A percentile compares a stretch with the other conserved stretches of the same genome.
These are phyloP conservation scores for Lipomyces orientalis DNA, from an alignment of 805 yeast species.

Conservation along the genomic window DNA sequence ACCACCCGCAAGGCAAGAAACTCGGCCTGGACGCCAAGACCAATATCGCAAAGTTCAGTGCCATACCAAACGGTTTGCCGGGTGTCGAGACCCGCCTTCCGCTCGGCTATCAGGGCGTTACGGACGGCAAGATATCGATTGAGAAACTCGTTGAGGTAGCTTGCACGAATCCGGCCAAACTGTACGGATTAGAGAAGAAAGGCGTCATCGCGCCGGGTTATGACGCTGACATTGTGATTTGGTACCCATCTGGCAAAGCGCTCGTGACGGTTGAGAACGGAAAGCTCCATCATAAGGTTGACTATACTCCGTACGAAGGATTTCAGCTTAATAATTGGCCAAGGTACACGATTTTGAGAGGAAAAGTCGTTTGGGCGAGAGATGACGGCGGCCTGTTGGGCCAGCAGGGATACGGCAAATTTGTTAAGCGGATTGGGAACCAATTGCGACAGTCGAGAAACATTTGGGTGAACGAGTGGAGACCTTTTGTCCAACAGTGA, in stretches of 20 bases:
- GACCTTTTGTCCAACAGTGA: slow-evolving; percentile 20
- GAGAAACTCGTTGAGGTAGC: slow-evolving; percentile 54
- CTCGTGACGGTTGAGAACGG: slow-evolving; percentile 45
- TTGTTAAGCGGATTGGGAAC: slow-evolving; percentile 33
- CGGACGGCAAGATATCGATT: slow-evolving; percentile 49
- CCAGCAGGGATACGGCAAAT: slow-evolving; percentile 35
- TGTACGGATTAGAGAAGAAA: slow-evolving; percentile 53
- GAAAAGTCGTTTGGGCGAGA: slow-evolving; percentile 34
- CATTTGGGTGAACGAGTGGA: slow-evolving; percentile 33
- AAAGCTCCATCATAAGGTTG: slow-evolving; percentile 38
- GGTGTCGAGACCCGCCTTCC: slow-evolving; percentile 58
- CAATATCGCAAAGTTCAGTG: slow-evolving; percentile 51
- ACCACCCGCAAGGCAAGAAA: slow-evolving; percentile 52
- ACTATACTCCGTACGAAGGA: slow-evolving; percentile 46
- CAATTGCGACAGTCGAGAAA: slow-evolving; percentile 26
- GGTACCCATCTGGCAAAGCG: slow-evolving; percentile 52
- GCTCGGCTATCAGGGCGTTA: slow-evolving; percentile 53
- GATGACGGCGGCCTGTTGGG: slow-evolving; percentile 36
- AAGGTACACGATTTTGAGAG: slow-evolving; percentile 50
- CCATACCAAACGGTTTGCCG: slow-evolving; percentile 57
- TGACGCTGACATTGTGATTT: slow-evolving; percentile 57
- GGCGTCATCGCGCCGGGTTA: slow-evolving; percentile 54
- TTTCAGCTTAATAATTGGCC: slow-evolving; percentile 54
- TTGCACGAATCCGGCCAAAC: slow-evolving; percentile 54
- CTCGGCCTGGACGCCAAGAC: slow-evolving; percentile 45